Conservation (phyloP, 495 filamentous ascomycete species). For the Lepraria neglecta region DNA sequence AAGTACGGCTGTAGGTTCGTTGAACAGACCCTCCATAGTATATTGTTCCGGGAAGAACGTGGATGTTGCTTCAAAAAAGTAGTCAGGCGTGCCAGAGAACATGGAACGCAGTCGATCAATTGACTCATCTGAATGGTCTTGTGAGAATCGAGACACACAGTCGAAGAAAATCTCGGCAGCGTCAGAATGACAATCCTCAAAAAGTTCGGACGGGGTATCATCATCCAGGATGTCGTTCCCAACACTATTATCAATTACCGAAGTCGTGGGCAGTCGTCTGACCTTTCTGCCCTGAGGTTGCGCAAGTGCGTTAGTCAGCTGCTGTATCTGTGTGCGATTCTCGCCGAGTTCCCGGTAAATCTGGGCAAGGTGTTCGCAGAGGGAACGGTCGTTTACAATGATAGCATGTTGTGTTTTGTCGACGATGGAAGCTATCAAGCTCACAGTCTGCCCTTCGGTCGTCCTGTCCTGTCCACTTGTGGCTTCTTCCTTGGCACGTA, state of each 20-base stretch:
- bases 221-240: neutral
- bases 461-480: too few species aligned
- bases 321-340: neutral
- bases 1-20: neutral
- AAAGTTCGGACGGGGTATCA: neutral
- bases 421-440: too few species aligned
- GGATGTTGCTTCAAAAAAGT: neutral
- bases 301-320: neutral
- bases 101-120: neutral
- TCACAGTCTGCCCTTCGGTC: too few species aligned
- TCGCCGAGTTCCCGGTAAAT: neutral
- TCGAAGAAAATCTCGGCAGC: neutral
- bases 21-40: neutral
- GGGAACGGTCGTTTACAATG: too few species aligned
- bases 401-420: too few species aligned
- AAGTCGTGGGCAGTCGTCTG: neutral
- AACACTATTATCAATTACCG: neutral
- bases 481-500: too few species aligned
- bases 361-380: neutral
- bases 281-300: neutral
- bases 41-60: conserved; percentile 4
- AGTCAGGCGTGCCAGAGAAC: neutral
- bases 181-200: neutral
- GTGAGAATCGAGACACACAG: neutral
- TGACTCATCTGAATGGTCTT: neutral